Base-by-base conservation (phyloP, 768 basidiomycete genomes). In the Plicaturopsis crispa region DNA sequence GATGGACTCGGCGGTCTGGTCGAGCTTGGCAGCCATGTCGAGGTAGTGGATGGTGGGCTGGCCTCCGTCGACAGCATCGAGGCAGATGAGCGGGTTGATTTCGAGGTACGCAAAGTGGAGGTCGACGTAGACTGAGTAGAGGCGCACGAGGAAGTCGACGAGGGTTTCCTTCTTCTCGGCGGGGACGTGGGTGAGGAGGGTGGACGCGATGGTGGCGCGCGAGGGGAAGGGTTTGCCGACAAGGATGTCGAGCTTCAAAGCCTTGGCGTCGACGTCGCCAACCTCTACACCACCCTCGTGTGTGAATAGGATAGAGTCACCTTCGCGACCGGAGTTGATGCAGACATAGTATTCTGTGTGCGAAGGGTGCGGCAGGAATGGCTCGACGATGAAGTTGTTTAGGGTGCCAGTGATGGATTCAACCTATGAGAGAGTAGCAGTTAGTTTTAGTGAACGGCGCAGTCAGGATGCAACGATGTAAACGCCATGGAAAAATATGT, bases 101-200 rank as follows among this genome's bases (percentile, higher is more conserved):
- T 98, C 94, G 56, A 99, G 89, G 70, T 99, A 98, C 16, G 96
- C 91, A 58, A 97, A 99, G 73, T 99, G 96, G 38, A 98, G 84
- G 61, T 99, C 92, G 49, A 92, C 93, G 61, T 98, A 98, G 53
- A 97, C 91, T 46, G 83, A 82, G 78, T 99, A 98, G 20, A 98
- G 80, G 43, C 93, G 78, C 62, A 85, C 72, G 56, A 99, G 72
- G 69, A 97, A 99, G 68, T 98, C 93, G 52, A 86, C 77, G 44
- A 98, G 82, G 23, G 89, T 87, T 45, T 92, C 86, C 64, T 87
- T 83, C 72, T 91, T 91, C 38, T 66, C 76, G 2, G 70, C 72
- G n/a, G 86, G 78, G 37, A 97, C 93, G 50, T 92, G 74, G 19
- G 71, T 71, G 36, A 98, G 76, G 48, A 99, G 84, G 33, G 78